Conservation (phyloP, 768 basidiomycete species). For the Tulasnella sp. region DNA sequence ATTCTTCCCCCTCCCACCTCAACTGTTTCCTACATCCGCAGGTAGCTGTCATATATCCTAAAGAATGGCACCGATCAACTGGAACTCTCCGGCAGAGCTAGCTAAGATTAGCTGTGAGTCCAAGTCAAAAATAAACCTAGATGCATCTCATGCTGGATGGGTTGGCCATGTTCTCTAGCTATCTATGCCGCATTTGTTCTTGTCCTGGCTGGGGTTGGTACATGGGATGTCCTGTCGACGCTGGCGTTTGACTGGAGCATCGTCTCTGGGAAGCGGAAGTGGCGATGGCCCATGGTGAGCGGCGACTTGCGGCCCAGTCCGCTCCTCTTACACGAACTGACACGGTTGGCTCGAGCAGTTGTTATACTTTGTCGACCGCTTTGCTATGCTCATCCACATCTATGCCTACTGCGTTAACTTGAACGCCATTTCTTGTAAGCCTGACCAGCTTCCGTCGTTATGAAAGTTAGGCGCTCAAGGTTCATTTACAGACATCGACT, state of each 20-base stretch:
- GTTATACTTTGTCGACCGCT: slow-evolving; percentile 8
- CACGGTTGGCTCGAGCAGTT: not conserved
- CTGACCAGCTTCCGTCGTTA: not conserved
- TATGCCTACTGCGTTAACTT: slow-evolving; percentile 9
- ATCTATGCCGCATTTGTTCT: slow-evolving; percentile 13
- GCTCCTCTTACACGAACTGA: not conserved
- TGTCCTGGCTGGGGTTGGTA: slow-evolving; percentile 6
- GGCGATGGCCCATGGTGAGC: slow-evolving; percentile 14
- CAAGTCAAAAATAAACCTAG: not conserved
- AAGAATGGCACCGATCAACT: not conserved
- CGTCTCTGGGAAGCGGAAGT: slow-evolving; percentile 6
- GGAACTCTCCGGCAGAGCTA: slow-evolving; percentile 7
- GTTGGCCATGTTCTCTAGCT: not conserved
- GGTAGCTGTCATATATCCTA: not conserved
- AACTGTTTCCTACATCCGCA: not conserved
- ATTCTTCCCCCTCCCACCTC: not conserved
- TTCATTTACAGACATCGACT: not conserved
- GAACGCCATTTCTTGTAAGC: slow-evolving; percentile 7
- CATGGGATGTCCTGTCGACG: slow-evolving; percentile 14
- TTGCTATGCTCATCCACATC: slow-evolving; percentile 11
- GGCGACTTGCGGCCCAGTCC: too few species aligned
- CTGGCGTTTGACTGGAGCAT: slow-evolving; percentile 15
- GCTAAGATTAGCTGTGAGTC: slow-evolving; percentile 4
- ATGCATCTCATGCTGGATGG: not conserved
- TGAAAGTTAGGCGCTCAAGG: not conserved